Conservation (phyloP, 495 filamentous ascomycete species). For the Lentithecium fluviatile region DNA sequence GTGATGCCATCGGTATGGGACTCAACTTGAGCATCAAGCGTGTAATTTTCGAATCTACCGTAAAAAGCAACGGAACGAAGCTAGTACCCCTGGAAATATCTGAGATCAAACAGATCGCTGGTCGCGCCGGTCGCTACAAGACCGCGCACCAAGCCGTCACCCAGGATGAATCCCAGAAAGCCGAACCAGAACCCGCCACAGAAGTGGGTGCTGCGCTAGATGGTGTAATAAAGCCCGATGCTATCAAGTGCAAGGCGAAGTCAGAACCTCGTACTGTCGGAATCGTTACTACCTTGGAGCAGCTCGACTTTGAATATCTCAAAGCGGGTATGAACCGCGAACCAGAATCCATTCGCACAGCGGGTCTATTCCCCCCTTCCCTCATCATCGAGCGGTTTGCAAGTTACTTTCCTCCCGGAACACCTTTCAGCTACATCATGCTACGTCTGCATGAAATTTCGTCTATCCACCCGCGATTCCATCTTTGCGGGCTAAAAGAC, state of each 20-base stretch:
- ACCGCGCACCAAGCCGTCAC: constrained; percentile 58
- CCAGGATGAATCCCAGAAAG: constrained; percentile 13
- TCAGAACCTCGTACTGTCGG: constrained; percentile 54
- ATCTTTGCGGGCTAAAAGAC: constrained; percentile 62
- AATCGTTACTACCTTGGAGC: constrained; percentile 76
- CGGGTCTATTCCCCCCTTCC: constrained; percentile 71
- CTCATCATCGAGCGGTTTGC: constrained; percentile 67
- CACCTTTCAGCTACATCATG: constrained; percentile 75
- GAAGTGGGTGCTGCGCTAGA: constrained; percentile 14
- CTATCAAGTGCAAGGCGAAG: constrained; percentile 2
- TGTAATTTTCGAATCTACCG: constrained; percentile 76
- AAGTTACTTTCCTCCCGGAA: constrained; percentile 71
- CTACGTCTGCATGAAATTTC: constrained; percentile 66
- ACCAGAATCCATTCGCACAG: constrained; percentile 64
- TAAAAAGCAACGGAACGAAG: constrained; percentile 61
- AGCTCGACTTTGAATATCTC: constrained; percentile 65
- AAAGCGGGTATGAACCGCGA: constrained; percentile 59
- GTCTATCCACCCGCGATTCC: constrained; percentile 62
- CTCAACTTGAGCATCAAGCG: constrained; percentile 91
- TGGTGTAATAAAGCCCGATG: background rate
- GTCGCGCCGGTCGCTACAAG: constrained; percentile 85
- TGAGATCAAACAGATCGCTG: constrained; percentile 91
- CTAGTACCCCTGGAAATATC: constrained; percentile 60
- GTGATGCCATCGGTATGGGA: constrained; percentile 97
- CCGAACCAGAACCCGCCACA: background rate